Conservation (phyloP, 2,329 filamentous ascomycete species). For the Monilinia polystroma region DNA sequence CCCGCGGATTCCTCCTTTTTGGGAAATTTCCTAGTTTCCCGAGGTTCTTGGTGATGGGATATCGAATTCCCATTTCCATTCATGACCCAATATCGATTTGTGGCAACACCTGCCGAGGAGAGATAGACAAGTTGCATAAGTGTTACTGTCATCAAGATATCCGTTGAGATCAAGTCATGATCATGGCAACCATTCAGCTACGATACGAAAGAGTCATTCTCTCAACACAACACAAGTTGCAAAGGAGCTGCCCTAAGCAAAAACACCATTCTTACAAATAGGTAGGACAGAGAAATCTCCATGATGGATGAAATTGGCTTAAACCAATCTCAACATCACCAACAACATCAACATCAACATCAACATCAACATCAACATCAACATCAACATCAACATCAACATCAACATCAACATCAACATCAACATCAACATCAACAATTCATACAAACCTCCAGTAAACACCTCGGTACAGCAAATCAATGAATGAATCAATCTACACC, state of each 20-base stretch:
- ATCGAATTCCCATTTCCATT: conserved; percentile 10
- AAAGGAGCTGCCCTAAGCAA: too few relatives aligned
- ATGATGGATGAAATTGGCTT: not conserved
- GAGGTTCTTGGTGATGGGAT: not conserved
- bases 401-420: too few relatives aligned
- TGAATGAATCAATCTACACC: not conserved
- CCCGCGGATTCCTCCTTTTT: not conserved
- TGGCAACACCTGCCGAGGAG: not conserved
- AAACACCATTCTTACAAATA: not conserved
- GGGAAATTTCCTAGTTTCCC: conserved; percentile 13
- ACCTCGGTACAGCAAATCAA: not conserved
- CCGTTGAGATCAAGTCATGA: too few relatives aligned
- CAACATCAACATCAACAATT: not conserved
- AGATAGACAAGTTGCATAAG: not conserved
- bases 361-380: too few relatives aligned
- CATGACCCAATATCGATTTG: not conserved
- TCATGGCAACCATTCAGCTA: too few relatives aligned
- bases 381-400: too few relatives aligned
- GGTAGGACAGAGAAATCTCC: not conserved
- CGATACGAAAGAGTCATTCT: not conserved
- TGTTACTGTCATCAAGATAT: too few relatives aligned
- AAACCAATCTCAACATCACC: not conserved
- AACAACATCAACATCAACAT: too few relatives aligned
- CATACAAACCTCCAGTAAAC: not conserved
- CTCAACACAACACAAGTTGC: not conserved